phyloP scores from a whole-genome alignment of 2,329 filamentous ascomycete genomes.

The Tolypocladium nubicola region DNA sequence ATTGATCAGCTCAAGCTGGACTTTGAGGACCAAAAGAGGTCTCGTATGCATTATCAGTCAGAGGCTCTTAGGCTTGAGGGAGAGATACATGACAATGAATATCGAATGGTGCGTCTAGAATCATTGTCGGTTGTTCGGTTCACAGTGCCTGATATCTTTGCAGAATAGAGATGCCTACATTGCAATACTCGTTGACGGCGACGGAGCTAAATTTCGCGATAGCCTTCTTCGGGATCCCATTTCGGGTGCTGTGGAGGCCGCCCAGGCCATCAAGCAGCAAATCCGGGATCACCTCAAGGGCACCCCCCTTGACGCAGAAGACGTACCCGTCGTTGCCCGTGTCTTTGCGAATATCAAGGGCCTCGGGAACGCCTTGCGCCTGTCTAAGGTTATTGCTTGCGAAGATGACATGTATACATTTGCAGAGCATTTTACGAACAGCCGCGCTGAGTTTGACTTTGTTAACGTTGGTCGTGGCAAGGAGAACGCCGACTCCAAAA shows the following conservation, averaged over 20 bases:
- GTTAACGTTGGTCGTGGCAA: neutral
- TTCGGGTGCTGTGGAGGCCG: neutral
- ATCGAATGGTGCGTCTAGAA: neutral
- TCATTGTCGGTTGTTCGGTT: neutral
- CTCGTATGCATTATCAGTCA: neutral
- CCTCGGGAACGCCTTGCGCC: neutral
- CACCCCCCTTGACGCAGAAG: neutral
- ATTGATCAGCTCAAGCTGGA: neutral
- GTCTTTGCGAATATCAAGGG: neutral
- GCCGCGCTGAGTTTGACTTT: neutral
- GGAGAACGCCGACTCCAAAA: neutral
- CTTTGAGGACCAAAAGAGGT: neutral
- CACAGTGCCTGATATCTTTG: neutral
- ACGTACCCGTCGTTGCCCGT: neutral
- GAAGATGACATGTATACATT: neutral
- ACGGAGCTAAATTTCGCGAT: neutral
- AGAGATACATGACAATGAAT: neutral
- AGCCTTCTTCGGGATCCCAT: neutral
- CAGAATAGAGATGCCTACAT: neutral
- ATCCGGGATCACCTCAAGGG: neutral
- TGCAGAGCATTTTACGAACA: neutral
- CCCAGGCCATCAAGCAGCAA: neutral
- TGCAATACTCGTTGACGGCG: neutral
- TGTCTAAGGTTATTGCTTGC: neutral
- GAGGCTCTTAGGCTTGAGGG: neutral